Base-by-base conservation (phyloP, 768 basidiomycete species). In the Lactarius deliciosus region DNA sequence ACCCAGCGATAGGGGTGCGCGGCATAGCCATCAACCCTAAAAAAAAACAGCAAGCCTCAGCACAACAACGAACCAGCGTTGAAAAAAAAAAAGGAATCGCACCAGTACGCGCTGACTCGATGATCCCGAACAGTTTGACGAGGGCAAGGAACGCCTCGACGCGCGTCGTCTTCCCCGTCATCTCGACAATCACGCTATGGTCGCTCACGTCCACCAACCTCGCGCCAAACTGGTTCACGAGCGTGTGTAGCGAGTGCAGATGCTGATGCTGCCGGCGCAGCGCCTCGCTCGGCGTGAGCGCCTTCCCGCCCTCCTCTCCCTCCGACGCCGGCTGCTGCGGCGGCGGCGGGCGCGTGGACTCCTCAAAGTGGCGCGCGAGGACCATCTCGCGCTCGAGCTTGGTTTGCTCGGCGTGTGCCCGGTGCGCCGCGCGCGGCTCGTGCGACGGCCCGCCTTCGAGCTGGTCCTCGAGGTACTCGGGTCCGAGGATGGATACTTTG, bases 21-120 rank as follows among this genome's bases (percentile, higher is more conserved):
- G 97, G 97, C 92, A 99, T 97, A 7, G 92, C 96, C 96, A 99
- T 99, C 45, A 92, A 79, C 74, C 96, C 96, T 96, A n/a, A 68
- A 40, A n/a, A n/a, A 38, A 40, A n/a, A 40, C 38, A 40, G 38
- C 38, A 40, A 40, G 16, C 15, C 15, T 56, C 55, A 56, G 9
- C 55, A 38, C 13, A 43, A 8, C 28, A n/a, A 8, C 30, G 20
- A 11, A 25, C 18, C 30, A 32, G 3, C 20, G 1, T 20, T 41
- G 61, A 36, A 36, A 16, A 16, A 34, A 30, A 57, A 57, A 20
- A 16, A 60, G 1, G 62, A 40, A 11, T 80, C 85, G 65, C 68
- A 96, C 96, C 96, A 40, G 94, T 95, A 63, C 97, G 81, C 25
- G 97, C 96, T 32, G 94, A 90, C 80, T 99, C 97, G 61, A 99